A percentile compares a stretch with the other conserved stretches of the same genome.
phyloP scores from a whole-genome alignment of 352 stramenopile species.

The Phytopythium oedochilum region DNA sequence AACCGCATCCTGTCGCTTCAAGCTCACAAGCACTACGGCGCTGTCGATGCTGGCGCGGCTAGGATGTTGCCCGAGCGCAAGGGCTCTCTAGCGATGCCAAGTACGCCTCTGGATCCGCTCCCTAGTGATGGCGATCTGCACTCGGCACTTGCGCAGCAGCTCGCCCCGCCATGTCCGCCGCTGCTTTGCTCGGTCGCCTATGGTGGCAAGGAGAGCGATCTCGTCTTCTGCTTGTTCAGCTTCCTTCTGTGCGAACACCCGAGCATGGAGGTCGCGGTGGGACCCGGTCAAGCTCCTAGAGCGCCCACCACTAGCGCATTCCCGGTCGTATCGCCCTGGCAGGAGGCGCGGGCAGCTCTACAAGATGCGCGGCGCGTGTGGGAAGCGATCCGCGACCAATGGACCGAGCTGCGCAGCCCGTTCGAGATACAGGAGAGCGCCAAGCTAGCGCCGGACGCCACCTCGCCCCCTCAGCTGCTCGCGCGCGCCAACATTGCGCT shows the following conservation, averaged over 20 bases:
- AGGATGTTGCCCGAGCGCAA: neutral
- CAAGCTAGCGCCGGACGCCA: conserved; percentile 34
- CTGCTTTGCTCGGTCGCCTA: conserved; percentile 36
- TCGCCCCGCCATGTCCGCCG: conserved; percentile 34
- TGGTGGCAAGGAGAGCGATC: conserved; percentile 32
- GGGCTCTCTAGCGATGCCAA: neutral
- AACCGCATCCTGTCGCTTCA: conserved; percentile 25
- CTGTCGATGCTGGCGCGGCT: neutral
- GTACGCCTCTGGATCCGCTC: conserved; percentile 17
- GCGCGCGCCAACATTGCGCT: conserved; percentile 50
- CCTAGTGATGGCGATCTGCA: conserved; percentile 35
- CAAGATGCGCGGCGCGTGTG: conserved; percentile 40
- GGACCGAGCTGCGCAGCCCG: conserved; percentile 51
- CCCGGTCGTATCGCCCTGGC: conserved; percentile 33
- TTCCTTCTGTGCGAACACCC: conserved; percentile 60
- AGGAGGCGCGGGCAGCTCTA: conserved; percentile 44
- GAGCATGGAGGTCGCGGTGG: conserved; percentile 14
- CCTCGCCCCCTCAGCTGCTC: conserved; percentile 32
- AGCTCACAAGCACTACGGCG: neutral
- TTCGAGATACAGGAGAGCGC: conserved; percentile 52
- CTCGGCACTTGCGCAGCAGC: conserved; percentile 22
- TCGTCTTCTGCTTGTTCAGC: conserved; percentile 53
- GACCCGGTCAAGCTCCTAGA: neutral
- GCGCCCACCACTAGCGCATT: neutral
- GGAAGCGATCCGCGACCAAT: conserved; percentile 41